Evolutionary conservation across 1,284 basidiomycete genomes (phyloP), one percentile per base, ranked within the genome.

Genomic region (Xerocomus amazonicus): DNA sequence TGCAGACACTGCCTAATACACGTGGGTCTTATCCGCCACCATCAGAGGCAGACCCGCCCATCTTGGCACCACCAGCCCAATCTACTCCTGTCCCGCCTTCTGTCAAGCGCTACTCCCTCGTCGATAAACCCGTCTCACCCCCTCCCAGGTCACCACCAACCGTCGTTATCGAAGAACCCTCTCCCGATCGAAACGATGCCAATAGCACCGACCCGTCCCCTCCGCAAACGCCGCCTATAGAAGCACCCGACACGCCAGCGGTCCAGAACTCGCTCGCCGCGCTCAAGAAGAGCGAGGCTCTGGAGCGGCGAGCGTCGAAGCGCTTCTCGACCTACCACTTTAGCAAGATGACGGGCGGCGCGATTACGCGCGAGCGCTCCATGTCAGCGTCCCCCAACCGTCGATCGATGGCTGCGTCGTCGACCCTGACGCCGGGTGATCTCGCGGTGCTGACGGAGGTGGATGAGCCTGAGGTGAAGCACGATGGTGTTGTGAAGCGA

Each of bases 301-400:
- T 97, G 16, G 92, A 96, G 63, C 83, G 96, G 9, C 79, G 96
- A 36, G 96, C 96, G 4, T 95, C 92, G 26, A 98, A 98, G 66
- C 87, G 96, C 1, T 99, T 96, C 73, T 97, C 94, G 48, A 90
- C 90, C 1, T 99, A 97, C 67, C 92, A 94, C 46, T 91, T 97
- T 62, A 88, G 90, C 57, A 97, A 96, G 72, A 96, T 99, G 84
- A 87, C 92, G 1, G 81, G 84, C 14, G 73, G 66, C 16, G 68
- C 63, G 53, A 73, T 65, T 56, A 59, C 67, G n/a, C 70, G 77
- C 33, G 78, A 78, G 70, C 65, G 78, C 53, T 50, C 53, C 6
- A 6, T 59, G 31, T 32, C 52, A 2, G 26, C 50, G 7, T 68
- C 78, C 3, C 51, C 61, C 17, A 87, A 87, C 60, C 73, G 87